These are phyloP conservation scores for Trichoderma guizhouense DNA, from an alignment of 2,329 filamentous ascomycete genomes.

Conservation along the genomic window DNA sequence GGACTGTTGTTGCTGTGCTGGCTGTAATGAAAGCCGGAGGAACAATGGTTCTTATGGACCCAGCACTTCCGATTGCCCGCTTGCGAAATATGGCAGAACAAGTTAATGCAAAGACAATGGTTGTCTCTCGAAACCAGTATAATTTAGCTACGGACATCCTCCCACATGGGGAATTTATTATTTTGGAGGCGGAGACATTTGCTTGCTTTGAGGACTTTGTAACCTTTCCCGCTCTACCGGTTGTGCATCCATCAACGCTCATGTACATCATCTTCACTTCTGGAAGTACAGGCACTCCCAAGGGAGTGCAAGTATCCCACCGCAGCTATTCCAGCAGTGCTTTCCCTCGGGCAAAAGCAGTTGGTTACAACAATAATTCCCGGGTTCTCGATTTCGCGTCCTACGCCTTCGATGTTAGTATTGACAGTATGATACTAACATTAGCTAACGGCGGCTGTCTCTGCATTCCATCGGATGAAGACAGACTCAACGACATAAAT, in stretches of 20 bases:
- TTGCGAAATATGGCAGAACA: neutral
- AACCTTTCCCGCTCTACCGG: neutral
- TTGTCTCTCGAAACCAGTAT: neutral
- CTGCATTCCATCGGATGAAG: slow-evolving; percentile 22
- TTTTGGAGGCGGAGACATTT: neutral
- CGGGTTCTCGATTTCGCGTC: slow-evolving; percentile 3
- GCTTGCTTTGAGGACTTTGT: neutral
- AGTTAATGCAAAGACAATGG: neutral
- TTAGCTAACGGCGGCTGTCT: slow-evolving; percentile 18
- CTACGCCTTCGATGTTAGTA: slow-evolving; percentile 22
- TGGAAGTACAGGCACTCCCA: neutral
- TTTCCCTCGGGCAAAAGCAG: slow-evolving; percentile 15
- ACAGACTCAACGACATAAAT: neutral
- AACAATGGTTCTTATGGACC: slow-evolving; percentile 33
- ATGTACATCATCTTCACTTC: slow-evolving; percentile 10
- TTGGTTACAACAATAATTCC: neutral
- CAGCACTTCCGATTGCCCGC: slow-evolving; percentile 18
- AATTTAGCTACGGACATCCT: neutral
- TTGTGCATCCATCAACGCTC: neutral
- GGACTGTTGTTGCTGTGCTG: slow-evolving; percentile 31
- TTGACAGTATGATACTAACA: slow-evolving; percentile 20
- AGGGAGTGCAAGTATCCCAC: neutral
- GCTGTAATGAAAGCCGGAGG: slow-evolving; percentile 34
- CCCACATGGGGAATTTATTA: neutral
- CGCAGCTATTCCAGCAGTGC: slow-evolving; percentile 21